Conservation (phyloP, 1,139 yeast species). For the Kurtzmaniella quercitrusa region DNA sequence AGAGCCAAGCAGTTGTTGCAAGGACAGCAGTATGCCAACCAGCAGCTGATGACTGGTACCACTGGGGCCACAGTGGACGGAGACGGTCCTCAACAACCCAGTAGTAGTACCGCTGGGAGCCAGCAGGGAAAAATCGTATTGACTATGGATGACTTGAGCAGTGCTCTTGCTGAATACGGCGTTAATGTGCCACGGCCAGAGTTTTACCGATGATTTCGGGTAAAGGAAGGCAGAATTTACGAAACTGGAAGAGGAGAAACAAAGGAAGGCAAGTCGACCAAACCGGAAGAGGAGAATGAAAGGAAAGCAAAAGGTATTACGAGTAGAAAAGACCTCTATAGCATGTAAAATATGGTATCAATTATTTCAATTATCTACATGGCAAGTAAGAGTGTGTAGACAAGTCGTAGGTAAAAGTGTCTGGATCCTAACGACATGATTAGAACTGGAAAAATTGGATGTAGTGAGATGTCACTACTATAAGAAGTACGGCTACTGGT, state of each 20-base stretch:
- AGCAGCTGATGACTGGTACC: slow-evolving; percentile 37
- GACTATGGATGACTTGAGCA: slow-evolving; percentile 84
- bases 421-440: too few species aligned
- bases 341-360: too few species aligned
- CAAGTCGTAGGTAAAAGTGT: too few species aligned
- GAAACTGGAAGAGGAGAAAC: background rate
- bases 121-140: slow-evolving; percentile 74
- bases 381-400: too few species aligned
- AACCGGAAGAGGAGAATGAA: too few species aligned
- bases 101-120: slow-evolving; percentile 46
- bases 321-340: too few species aligned
- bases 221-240: background rate
- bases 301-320: too few species aligned
- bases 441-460: too few species aligned
- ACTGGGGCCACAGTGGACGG: slow-evolving; percentile 36
- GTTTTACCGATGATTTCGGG: slow-evolving; percentile 71
- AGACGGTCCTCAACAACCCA: slow-evolving; percentile 27
- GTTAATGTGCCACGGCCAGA: slow-evolving; percentile 88
- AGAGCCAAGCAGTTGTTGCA: slow-evolving; percentile 76
- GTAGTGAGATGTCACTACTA: too few species aligned
- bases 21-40: slow-evolving; percentile 56
- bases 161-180: slow-evolving; percentile 90
- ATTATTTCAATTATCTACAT: too few species aligned
- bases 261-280: too few species aligned
- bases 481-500: too few species aligned